phyloP scores from a whole-genome alignment of 1,284 basidiomycete species.

The Exsudoporus floridanus region DNA sequence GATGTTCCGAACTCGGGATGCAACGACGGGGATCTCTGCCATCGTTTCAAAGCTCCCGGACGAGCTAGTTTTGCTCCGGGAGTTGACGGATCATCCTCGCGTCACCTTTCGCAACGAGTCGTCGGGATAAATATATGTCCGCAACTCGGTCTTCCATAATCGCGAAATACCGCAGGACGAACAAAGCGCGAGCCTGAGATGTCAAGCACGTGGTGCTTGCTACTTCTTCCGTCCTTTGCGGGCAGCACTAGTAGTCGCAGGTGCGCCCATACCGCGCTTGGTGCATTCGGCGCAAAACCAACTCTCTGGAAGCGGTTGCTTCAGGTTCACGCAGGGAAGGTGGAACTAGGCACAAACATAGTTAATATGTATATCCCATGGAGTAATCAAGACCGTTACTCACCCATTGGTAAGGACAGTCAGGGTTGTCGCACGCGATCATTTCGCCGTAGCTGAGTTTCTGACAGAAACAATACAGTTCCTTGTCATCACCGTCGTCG shows the following conservation, averaged over 20 bases:
- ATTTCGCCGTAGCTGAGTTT: conserved; percentile 69
- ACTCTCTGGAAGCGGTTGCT: conserved; percentile 56
- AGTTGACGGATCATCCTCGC: conserved; percentile 1
- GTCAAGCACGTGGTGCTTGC: neutral
- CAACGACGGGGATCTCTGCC: neutral
- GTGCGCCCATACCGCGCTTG: conserved; percentile 34
- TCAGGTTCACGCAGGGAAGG: conserved; percentile 58
- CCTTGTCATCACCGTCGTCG: conserved; percentile 52
- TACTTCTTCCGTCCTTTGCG: conserved; percentile 47
- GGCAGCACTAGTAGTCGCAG: conserved; percentile 22
- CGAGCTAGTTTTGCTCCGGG: neutral
- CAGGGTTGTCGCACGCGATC: conserved; percentile 69
- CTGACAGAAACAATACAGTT: conserved; percentile 65
- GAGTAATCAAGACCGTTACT: conserved; percentile 32
- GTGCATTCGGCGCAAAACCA: conserved; percentile 62
- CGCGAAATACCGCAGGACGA: neutral
- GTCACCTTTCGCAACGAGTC: neutral
- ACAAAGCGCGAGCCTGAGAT: neutral
- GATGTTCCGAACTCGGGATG: neutral
- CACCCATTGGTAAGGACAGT: conserved; percentile 73
- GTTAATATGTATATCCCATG: conserved; percentile 13
- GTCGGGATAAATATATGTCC: conserved; percentile 3
- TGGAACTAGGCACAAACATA: conserved; percentile 49
- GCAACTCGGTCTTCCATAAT: neutral
- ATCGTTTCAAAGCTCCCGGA: neutral